These are phyloP conservation scores for Ascochyta koolunga DNA, from an alignment of 2,329 filamentous ascomycete species.

Conservation along the genomic window DNA sequence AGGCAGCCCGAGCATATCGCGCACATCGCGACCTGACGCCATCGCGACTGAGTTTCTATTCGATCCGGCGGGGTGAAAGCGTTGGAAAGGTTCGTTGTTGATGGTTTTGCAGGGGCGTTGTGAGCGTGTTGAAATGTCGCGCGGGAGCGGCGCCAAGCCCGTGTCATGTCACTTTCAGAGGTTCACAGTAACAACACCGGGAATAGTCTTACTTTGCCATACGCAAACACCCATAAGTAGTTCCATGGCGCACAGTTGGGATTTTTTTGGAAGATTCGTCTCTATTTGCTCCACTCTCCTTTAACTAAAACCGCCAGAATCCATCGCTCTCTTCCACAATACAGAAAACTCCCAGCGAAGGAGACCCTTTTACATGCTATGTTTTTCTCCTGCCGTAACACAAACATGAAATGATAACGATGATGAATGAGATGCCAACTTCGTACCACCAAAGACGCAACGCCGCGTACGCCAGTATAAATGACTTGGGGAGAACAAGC, in stretches of 20 bases:
- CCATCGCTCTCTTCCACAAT: conserved; percentile 23
- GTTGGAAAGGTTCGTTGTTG: conserved; percentile 25
- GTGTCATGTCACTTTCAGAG: conserved; percentile 2
- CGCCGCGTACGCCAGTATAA: conserved; percentile 37
- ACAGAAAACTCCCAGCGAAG: conserved; percentile 20
- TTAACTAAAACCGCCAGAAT: conserved; percentile 26
- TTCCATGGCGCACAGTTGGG: conserved; percentile 16
- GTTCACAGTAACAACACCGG: not conserved
- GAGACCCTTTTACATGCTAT: conserved; percentile 37
- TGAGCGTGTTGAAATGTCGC: conserved; percentile 2
- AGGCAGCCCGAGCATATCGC: conserved; percentile 84
- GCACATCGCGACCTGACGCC: conserved; percentile 67
- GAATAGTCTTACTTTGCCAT: not conserved
- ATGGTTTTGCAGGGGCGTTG: conserved; percentile 39
- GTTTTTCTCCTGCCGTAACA: conserved; percentile 34
- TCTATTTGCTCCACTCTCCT: conserved; percentile 31
- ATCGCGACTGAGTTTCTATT: conserved; percentile 33
- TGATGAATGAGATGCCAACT: conserved; percentile 34
- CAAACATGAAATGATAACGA: conserved; percentile 27
- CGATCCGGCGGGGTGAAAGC: conserved; percentile 27
- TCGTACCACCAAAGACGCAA: conserved; percentile 28
- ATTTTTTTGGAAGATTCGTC: conserved; percentile 12
- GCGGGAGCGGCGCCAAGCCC: conserved; percentile 12
- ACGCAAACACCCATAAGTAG: not conserved
- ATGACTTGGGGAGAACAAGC: conserved; percentile 26